Conservation (phyloP, 345 rosid species). For the Laguncularia racemosa region DNA sequence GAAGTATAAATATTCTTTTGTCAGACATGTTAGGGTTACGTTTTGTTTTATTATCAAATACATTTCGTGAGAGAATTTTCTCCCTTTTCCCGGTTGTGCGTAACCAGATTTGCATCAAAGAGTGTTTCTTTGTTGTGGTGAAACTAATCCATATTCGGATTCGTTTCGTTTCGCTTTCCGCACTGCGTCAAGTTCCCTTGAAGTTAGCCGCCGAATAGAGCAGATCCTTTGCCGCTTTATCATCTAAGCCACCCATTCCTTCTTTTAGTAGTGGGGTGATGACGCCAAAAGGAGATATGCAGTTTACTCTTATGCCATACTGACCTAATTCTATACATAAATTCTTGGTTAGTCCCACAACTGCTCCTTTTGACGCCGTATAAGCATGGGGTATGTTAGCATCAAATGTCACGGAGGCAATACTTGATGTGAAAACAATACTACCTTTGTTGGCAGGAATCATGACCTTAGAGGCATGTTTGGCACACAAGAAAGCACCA, state of each 20-base stretch:
- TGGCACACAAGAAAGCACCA: slow-evolving; percentile 18
- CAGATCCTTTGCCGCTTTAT: neutral
- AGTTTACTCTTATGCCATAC: slow-evolving; percentile 17
- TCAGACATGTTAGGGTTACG: too few species aligned
- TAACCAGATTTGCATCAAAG: too few species aligned
- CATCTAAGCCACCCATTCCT: neutral
- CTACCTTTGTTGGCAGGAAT: slow-evolving; percentile 14
- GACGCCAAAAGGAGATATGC: slow-evolving; percentile 8
- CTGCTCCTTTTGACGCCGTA: slow-evolving; percentile 14
- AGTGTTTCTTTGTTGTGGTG: too few species aligned
- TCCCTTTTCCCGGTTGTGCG: too few species aligned
- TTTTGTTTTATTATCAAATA: too few species aligned
- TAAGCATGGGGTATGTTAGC: neutral
- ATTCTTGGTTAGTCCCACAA: slow-evolving; percentile 14
- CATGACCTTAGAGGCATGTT: slow-evolving; percentile 21
- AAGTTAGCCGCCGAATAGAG: neutral
- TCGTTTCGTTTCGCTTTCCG: too few species aligned
- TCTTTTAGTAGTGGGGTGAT: neutral
- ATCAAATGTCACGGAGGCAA: neutral
- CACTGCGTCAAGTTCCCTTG: slow-evolving; percentile 6
- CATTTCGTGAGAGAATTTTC: too few species aligned
- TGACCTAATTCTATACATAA: slow-evolving; percentile 12
- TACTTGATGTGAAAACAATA: slow-evolving; percentile 17
- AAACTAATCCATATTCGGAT: too few species aligned
- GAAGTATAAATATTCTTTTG: too few species aligned